phyloP scores from a whole-genome alignment of 139 green algal species.

The Tetradesmus obliquus region DNA sequence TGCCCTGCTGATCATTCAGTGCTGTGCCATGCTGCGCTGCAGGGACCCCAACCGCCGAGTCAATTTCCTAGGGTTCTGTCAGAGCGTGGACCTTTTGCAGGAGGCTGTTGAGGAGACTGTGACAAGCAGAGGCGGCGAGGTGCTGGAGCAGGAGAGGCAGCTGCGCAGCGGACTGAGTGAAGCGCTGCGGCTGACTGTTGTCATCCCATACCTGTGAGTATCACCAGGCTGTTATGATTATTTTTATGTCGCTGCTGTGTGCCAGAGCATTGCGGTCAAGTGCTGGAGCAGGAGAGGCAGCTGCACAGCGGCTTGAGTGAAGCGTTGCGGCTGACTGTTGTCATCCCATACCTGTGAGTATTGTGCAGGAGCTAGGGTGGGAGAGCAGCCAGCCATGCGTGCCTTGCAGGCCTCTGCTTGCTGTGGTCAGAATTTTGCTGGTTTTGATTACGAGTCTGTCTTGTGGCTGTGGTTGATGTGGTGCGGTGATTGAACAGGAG shows the following conservation, averaged over 20 bases:
- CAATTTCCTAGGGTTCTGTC: constrained; percentile 42
- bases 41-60: constrained; percentile 4
- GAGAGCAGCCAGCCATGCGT: too few relatives aligned
- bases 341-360: constrained; percentile 29
- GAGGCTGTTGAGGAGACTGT: constrained; percentile 35
- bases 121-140: constrained; percentile 10
- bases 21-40: background rate
- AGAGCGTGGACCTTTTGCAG: constrained; percentile 24
- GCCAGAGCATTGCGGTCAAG: background rate
- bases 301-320: background rate
- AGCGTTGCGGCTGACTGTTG: constrained; percentile 14
- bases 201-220: constrained; percentile 28
- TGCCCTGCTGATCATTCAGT: background rate
- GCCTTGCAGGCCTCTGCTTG: too few relatives aligned
- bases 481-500: too few relatives aligned
- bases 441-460: too few relatives aligned
- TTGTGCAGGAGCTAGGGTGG: too few relatives aligned
- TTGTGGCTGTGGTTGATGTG: too few relatives aligned
- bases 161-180: background rate
- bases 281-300: background rate
- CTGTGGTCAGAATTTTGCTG: too few relatives aligned
- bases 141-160: constrained; percentile 22
- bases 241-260: background rate
- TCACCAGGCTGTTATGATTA: background rate
- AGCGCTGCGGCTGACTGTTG: constrained; percentile 21